Percentiles rank a stretch among this genome's conserved stretches.
These are phyloP conservation scores for Piper longum DNA, from an alignment of 164 flowering plant genomes.

Conservation along the genomic window DNA sequence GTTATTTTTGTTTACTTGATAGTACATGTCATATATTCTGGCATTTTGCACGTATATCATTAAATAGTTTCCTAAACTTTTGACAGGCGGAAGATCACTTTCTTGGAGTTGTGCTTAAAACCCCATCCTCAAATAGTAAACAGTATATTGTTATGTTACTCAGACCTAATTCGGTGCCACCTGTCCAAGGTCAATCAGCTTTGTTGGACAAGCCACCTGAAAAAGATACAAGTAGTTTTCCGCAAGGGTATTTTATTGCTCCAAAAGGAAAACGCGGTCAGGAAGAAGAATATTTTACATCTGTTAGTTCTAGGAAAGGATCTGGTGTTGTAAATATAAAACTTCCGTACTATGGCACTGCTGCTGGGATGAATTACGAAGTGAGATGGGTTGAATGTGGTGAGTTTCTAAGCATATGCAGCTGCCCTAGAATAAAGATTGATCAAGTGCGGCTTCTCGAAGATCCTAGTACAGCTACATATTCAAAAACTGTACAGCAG, in stretches of 20 bases:
- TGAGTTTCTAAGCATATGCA: conserved; percentile 65
- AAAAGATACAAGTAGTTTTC: conserved; percentile 19
- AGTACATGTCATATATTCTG: neutral
- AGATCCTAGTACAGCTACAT: conserved; percentile 46
- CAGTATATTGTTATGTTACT: conserved; percentile 61
- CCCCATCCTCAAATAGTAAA: conserved; percentile 38
- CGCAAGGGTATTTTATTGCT: conserved; percentile 40
- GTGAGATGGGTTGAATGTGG: conserved; percentile 52
- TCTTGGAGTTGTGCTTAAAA: conserved; percentile 74
- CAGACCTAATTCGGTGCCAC: conserved; percentile 46
- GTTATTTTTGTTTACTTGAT: neutral
- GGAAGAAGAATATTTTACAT: conserved; percentile 51
- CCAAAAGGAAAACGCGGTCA: conserved; percentile 55
- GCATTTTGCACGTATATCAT: neutral
- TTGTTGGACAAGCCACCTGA: conserved; percentile 20
- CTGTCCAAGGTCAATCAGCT: conserved; percentile 16
- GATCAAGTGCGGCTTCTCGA: conserved; percentile 82
- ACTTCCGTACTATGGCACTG: conserved; percentile 57
- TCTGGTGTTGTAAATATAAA: conserved; percentile 52
- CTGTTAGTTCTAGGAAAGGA: conserved; percentile 48
- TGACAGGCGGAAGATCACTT: conserved; percentile 75
- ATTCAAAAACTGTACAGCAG: conserved; percentile 71
- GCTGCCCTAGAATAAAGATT: conserved; percentile 43
- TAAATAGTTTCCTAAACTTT: neutral
- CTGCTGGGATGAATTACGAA: conserved; percentile 74